Percentiles rank a stretch among this genome's conserved stretches.
Evolutionary conservation across 148 eudicot species (phyloP).

Genomic region (Camellia sinensis): DNA sequence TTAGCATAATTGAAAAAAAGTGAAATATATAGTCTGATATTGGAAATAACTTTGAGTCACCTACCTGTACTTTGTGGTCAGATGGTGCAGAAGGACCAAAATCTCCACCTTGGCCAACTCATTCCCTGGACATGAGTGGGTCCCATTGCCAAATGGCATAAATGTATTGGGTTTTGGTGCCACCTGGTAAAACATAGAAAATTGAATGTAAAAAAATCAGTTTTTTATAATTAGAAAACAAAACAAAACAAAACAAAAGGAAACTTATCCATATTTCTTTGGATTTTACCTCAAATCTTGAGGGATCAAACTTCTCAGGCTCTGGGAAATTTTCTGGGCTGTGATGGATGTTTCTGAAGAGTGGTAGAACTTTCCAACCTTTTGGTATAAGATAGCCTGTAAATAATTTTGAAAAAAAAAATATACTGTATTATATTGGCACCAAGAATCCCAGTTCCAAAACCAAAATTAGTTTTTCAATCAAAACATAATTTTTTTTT

Average conservation of each 20-base stretch:
- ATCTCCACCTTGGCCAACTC: slow-evolving; percentile 68
- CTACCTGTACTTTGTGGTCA: slow-evolving; percentile 72
- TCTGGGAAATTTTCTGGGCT: slow-evolving; percentile 55
- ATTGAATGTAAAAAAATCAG: slow-evolving; percentile 3
- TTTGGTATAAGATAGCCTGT: slow-evolving; percentile 68
- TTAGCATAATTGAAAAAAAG: background rate
- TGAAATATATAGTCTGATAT: background rate
- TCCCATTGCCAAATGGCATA: slow-evolving; percentile 73
- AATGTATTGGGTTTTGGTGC: slow-evolving; percentile 64
- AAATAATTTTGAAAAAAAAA: background rate
- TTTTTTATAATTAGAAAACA: background rate
- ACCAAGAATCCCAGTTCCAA: background rate
- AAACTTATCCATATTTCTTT: too few relatives aligned
- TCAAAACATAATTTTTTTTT: too few relatives aligned
- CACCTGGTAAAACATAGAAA: slow-evolving; percentile 33
- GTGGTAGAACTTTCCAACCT: slow-evolving; percentile 74
- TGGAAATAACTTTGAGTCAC: background rate
- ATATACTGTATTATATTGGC: background rate
- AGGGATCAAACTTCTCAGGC: slow-evolving; percentile 70
- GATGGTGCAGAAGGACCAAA: slow-evolving; percentile 54
- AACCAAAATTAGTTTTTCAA: too few relatives aligned
- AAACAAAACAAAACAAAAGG: background rate
- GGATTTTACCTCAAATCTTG: slow-evolving; percentile 66
- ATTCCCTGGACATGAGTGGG: slow-evolving; percentile 70
- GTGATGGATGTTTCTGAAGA: slow-evolving; percentile 70